Conservation (phyloP, 208 protist genomes). For the Leptomonas pyrrhocoris region DNA sequence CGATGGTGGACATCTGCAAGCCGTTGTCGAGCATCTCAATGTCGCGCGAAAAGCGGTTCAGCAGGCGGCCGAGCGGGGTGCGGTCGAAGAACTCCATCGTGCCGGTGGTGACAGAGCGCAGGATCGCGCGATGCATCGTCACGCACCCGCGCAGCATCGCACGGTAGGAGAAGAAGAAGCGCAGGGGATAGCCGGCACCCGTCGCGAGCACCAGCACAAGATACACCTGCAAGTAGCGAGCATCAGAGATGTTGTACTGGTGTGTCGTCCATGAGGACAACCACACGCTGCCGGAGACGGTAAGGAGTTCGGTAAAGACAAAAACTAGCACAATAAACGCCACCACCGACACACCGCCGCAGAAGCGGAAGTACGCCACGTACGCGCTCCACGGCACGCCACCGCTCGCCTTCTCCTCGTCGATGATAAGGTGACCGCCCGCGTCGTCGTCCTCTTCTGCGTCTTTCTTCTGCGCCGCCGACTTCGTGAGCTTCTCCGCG, state of each 20-base stretch:
- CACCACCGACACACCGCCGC: slow-evolving; percentile 47
- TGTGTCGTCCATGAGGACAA: slow-evolving; percentile 67
- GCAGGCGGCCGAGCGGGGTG: slow-evolving; percentile 91
- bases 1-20: slow-evolving; percentile 55
- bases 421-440: slow-evolving; percentile 34
- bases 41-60: slow-evolving; percentile 96
- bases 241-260: slow-evolving; percentile 15
- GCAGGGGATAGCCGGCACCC: slow-evolving; percentile 39
- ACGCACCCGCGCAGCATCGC: slow-evolving; percentile 32
- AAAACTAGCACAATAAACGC: slow-evolving; percentile 35
- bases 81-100: slow-evolving; percentile 95
- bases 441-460: background rate
- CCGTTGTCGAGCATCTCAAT: slow-evolving; percentile 76
- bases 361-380: slow-evolving; percentile 47
- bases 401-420: slow-evolving; percentile 62
- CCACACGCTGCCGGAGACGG: slow-evolving; percentile 53
- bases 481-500: background rate
- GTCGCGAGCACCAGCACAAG: slow-evolving; percentile 32
- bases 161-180: slow-evolving; percentile 31
- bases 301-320: slow-evolving; percentile 49
- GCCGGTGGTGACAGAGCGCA: slow-evolving; percentile 48
- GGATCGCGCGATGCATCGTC: slow-evolving; percentile 48
- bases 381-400: slow-evolving; percentile 63
- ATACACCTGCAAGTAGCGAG: slow-evolving; percentile 50
- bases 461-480: background rate